Evolutionary conservation across 495 filamentous ascomycete genomes (phyloP).

Genomic region (Podospora tetraspora): DNA sequence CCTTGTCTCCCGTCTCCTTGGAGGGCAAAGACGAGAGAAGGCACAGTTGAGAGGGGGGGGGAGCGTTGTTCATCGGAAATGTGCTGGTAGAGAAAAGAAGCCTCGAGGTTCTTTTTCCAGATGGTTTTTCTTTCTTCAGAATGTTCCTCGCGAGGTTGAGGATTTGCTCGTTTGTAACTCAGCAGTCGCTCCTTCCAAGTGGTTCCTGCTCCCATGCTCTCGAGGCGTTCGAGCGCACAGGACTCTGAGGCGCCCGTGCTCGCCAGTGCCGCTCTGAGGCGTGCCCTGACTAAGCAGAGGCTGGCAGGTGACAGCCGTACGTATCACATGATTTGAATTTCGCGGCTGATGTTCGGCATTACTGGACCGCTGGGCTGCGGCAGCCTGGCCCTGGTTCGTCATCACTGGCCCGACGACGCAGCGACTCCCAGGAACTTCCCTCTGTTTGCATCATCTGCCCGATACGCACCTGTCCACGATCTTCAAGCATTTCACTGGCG

Average conservation of each 20-base stretch:
- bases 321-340: constrained; percentile 21
- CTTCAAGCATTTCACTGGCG: constrained; percentile 7
- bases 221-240: neutral
- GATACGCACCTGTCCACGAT: constrained; percentile 23
- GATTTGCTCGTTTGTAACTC: neutral
- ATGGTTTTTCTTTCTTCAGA: too few relatives aligned
- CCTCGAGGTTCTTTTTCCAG: neutral
- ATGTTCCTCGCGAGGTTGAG: neutral
- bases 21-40: constrained; percentile 60
- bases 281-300: neutral
- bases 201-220: too few relatives aligned
- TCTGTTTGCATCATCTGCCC: constrained; percentile 25
- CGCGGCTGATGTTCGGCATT: constrained; percentile 17
- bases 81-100: neutral
- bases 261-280: neutral
- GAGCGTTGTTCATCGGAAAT: constrained; percentile 49
- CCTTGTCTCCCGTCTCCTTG: constrained; percentile 59
- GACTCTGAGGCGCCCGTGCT: neutral
- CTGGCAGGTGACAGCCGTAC: neutral
- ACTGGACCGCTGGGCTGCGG: neutral
- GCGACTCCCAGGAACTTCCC: constrained; percentile 9
- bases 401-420: neutral
- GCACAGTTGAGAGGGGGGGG: constrained; percentile 59
- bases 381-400: constrained; percentile 7
- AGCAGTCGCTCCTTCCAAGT: neutral